Conservation (phyloP, 495 filamentous ascomycete genomes). For the Podospora tetraspora region DNA sequence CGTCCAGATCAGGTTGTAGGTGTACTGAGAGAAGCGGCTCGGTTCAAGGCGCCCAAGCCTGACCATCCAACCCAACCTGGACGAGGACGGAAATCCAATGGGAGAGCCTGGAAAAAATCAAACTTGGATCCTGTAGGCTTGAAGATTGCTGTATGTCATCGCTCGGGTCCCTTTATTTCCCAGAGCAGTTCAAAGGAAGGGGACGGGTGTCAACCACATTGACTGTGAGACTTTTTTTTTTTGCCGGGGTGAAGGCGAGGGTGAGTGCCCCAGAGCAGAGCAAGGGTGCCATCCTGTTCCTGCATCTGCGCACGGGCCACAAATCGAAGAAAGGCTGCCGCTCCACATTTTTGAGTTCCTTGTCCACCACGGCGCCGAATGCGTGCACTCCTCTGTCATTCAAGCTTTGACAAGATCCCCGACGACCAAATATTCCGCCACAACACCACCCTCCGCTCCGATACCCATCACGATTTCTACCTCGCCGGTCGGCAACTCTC, state of each 20-base stretch:
- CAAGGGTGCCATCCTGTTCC: constrained; percentile 2
- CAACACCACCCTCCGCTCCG: not conserved
- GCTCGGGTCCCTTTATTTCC: no score
- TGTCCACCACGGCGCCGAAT: not conserved
- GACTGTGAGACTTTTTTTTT: not conserved
- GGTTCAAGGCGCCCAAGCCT: not conserved
- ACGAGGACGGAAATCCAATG: not conserved
- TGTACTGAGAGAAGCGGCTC: not conserved
- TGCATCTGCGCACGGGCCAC: constrained; percentile 14
- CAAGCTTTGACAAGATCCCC: not conserved
- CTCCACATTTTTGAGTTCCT: constrained; percentile 1
- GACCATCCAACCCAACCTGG: not conserved
- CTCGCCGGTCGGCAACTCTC: not conserved
- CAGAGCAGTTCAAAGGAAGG: not conserved
- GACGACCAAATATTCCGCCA: not conserved
- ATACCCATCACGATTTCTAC: not conserved
- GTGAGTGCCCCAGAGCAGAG: not conserved
- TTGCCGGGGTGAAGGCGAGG: not conserved
- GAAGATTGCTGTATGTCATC: no score
- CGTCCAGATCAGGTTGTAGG: not conserved
- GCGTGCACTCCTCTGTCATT: not conserved
- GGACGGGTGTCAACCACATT: not conserved
- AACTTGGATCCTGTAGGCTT: not conserved
- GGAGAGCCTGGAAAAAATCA: not conserved
- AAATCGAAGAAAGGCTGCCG: constrained; percentile 3